These are phyloP conservation scores for Cadophora malorum DNA, from an alignment of 2,329 filamentous ascomycete genomes.

Conservation along the genomic window DNA sequence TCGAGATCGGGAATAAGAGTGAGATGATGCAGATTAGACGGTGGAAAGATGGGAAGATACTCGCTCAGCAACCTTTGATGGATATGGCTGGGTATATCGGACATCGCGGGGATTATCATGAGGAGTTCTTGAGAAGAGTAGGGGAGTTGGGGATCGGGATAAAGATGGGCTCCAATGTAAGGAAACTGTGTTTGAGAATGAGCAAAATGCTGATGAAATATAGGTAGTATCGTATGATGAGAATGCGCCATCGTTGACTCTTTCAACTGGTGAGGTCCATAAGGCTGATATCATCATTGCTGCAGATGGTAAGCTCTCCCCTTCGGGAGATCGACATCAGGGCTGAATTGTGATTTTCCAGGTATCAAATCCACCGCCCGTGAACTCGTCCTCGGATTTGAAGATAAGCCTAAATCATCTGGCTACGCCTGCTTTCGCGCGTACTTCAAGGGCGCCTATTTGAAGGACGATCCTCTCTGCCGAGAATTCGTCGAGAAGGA, in stretches of 20 bases:
- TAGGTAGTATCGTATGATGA: slow-evolving; percentile 50
- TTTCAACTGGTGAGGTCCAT: slow-evolving; percentile 48
- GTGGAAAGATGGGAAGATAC: slow-evolving; percentile 54
- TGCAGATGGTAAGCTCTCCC: slow-evolving; percentile 49
- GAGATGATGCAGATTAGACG: slow-evolving; percentile 55
- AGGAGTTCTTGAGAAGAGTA: slow-evolving; percentile 50
- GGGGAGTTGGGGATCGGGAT: slow-evolving; percentile 50
- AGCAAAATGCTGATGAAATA: slow-evolving; percentile 8
- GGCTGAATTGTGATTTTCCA: slow-evolving; percentile 8
- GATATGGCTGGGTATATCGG: slow-evolving; percentile 57
- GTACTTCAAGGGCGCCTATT: slow-evolving; percentile 49
- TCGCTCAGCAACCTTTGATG: slow-evolving; percentile 56
- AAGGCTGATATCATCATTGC: slow-evolving; percentile 57
- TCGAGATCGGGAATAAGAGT: slow-evolving; percentile 54
- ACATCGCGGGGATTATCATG: slow-evolving; percentile 53
- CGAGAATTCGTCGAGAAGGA: slow-evolving; percentile 52
- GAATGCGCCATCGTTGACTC: slow-evolving; percentile 44
- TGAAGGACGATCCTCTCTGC: slow-evolving; percentile 47
- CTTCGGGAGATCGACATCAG: neutral
- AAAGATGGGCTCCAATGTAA: slow-evolving; percentile 47
- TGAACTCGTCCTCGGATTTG: slow-evolving; percentile 57
- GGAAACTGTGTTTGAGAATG: neutral
- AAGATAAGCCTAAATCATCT: slow-evolving; percentile 58
- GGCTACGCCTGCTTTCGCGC: slow-evolving; percentile 61
- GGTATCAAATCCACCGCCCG: slow-evolving; percentile 58